Base-by-base conservation (phyloP, 345 rosid species). In the Orychophragmus violaceus region DNA sequence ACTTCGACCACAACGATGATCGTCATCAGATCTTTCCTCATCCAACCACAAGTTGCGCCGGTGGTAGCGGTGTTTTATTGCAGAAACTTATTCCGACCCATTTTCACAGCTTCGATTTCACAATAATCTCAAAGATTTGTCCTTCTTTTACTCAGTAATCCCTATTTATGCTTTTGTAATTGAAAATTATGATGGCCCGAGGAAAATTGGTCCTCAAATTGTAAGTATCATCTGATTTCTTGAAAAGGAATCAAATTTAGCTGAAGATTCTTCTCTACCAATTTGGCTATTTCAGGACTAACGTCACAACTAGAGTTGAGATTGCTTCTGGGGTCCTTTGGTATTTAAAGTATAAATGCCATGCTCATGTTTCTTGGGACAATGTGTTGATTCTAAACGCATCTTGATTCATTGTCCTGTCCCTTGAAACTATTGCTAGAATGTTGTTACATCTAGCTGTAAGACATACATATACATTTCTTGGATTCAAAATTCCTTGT, bases 351-450 rank as follows among this genome's bases (percentile, higher is more conserved):
- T 87, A 89, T 66, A 79, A 78, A 77, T 89, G 97, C 66, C 84
- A 83, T 39, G 97, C 87, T 80, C 97, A 93, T 82, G 74, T 93
- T 72, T 93, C 97, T 44, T 89, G 98, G 98, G 88, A 83, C 72
- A 93, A 87, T 85, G 30, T 59, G 57, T 93, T 50, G 77, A 73
- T 67, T 83, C 79, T 76, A 82, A 59, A 3, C 81, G 90, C 49
- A 79, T 93, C 80, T 76, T 72, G 75, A 80, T 87, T 74, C 84
- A 72, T 37, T 89, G 98, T 61, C 97, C 91, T 22, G 90, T 87
- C 44, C 98, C 97, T 50, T 93, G 90, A 94, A 93, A 78, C 82
- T 92, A 92, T 79, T 92, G 89, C 81, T 97, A 89, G 80, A 92
- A 92, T 59, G 98, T 89, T 46, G 98, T 92, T 61, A 89, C 97